A percentile compares a stretch with the other conserved stretches of the same genome.
These are phyloP conservation scores for Colletotrichum gloeosporioides DNA, from an alignment of 2,329 filamentous ascomycete genomes.

Conservation along the genomic window DNA sequence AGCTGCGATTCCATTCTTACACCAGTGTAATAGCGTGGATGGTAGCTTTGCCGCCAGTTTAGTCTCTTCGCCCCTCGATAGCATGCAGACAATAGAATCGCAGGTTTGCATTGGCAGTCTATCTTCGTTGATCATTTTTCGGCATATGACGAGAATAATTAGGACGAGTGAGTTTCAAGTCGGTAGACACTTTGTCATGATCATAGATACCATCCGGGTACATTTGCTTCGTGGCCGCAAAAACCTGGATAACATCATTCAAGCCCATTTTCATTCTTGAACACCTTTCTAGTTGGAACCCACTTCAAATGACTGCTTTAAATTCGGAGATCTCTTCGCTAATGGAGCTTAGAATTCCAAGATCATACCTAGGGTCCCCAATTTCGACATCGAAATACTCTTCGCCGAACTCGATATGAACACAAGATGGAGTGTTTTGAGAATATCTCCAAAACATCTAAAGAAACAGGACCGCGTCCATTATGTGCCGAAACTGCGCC, in stretches of 20 bases:
- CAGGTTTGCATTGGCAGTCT: background rate
- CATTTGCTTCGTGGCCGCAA: rapidly evolving
- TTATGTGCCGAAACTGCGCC: background rate
- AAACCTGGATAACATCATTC: background rate
- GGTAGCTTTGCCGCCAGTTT: too few relatives aligned
- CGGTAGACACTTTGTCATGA: background rate
- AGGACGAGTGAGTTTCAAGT: background rate
- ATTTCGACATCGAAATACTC: background rate
- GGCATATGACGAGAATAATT: background rate
- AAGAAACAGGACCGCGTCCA: background rate
- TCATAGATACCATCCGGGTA: background rate
- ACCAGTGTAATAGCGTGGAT: background rate
- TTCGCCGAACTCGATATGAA: background rate
- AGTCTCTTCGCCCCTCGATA: too few relatives aligned
- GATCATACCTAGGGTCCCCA: background rate
- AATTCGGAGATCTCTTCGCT: rapidly evolving
- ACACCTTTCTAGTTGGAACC: background rate
- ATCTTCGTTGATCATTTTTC: background rate
- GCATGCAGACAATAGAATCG: background rate
- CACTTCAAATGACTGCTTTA: rapidly evolving
- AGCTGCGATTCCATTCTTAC: background rate
- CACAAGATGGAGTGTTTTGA: background rate
- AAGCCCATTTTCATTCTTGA: background rate
- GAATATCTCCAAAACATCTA: rapidly evolving
- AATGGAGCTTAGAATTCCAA: rapidly evolving